phyloP scores from a whole-genome alignment of 768 basidiomycete genomes.

The Udeniomyces megalosporus region DNA sequence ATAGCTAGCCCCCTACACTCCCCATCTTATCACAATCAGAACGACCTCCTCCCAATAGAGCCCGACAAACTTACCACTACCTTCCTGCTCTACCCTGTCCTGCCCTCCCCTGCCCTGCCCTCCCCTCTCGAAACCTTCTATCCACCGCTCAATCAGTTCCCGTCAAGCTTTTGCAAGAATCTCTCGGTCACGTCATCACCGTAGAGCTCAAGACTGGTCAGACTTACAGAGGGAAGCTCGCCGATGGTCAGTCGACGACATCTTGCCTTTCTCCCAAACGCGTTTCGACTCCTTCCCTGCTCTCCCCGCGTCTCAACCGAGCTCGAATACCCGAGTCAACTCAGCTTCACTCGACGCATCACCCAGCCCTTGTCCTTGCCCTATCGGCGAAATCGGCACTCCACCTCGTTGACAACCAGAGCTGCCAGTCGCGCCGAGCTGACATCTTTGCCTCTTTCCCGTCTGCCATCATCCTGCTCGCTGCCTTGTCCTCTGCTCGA shows the following conservation, averaged over 20 bases:
- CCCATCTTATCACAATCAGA: too few species aligned
- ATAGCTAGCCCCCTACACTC: neutral
- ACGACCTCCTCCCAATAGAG: neutral
- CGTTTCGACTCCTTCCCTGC: neutral
- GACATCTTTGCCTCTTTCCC: neutral
- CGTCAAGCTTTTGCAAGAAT: constrained; percentile 90
- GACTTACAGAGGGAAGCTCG: constrained; percentile 87
- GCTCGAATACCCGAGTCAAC: neutral
- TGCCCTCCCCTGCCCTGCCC: neutral
- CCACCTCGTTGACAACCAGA: too few species aligned
- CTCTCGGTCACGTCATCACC: constrained; percentile 86
- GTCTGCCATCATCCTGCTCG: neutral
- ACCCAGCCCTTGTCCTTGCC: too few species aligned
- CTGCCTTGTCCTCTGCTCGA: neutral
- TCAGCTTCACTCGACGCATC: neutral
- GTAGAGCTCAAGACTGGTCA: constrained; percentile 79
- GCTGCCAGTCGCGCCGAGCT: neutral
- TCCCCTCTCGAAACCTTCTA: neutral
- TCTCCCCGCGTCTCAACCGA: neutral
- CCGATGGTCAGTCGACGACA: constrained; percentile 55
- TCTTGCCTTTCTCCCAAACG: neutral
- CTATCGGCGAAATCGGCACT: too few species aligned
- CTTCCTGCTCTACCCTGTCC: neutral
- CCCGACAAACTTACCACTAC: neutral
- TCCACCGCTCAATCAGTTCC: constrained; percentile 40